Conservation (phyloP, 1,139 yeast genomes). For the Zygoascus hellenicus region DNA sequence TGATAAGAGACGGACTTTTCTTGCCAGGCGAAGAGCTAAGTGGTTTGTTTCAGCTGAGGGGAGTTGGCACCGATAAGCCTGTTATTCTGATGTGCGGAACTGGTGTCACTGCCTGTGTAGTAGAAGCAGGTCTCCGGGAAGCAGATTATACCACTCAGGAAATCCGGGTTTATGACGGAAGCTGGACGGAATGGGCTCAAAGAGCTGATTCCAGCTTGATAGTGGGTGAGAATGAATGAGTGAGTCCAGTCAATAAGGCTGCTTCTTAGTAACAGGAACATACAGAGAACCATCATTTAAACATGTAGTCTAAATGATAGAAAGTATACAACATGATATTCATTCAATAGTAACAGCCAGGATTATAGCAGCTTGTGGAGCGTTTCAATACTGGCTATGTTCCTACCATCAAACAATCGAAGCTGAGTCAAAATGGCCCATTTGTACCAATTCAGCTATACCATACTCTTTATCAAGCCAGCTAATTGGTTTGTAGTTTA, state of each 20-base stretch:
- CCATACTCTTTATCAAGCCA: no score
- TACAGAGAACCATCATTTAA: no score
- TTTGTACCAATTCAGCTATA: no score
- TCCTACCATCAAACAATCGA: no score
- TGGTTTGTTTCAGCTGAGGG: slow-evolving; percentile 39
- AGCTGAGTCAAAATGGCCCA: no score
- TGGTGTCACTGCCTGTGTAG: slow-evolving; percentile 87
- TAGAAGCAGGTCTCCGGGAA: slow-evolving; percentile 62
- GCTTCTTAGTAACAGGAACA: no score
- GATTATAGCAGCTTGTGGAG: no score
- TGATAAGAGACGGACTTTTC: slow-evolving; percentile 42
- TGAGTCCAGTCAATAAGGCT: no score
- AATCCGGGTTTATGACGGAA: slow-evolving; percentile 81
- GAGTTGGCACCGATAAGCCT: slow-evolving; percentile 47
- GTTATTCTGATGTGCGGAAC: slow-evolving; percentile 90
- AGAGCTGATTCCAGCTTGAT: slow-evolving; percentile 30
- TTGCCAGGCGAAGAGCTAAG: slow-evolving; percentile 44
- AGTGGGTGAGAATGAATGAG: slow-evolving; percentile 18
- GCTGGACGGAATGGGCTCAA: slow-evolving; percentile 67
- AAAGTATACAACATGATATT: not conserved
- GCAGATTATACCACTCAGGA: slow-evolving; percentile 44
- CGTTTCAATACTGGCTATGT: no score
- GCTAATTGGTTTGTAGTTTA: no score
- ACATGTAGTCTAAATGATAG: no score
- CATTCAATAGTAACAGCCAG: no score